Evolutionary conservation across 2,329 filamentous ascomycete species (phyloP), one percentile per base, ranked within the genome.

Genomic region (Triangularia verruculosa): DNA sequence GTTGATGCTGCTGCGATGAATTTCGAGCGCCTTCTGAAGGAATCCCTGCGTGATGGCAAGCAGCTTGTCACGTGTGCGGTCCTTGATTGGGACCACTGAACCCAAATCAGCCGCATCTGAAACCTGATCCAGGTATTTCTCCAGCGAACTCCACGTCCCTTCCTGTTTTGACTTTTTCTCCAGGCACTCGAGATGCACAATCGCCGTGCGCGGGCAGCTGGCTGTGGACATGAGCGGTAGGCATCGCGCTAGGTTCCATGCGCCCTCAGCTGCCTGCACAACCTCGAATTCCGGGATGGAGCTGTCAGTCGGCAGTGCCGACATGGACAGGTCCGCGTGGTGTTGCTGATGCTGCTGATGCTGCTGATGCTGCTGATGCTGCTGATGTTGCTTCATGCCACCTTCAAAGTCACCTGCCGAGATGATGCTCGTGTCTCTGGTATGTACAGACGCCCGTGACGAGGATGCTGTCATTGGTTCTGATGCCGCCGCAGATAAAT

Each of bases 1-100:
- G 52, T 77, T 78, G 60, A 78, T 71, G 25, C 82, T 80, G 24
- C 85, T 80, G 55, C 83, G 82, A 73, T 90, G 88, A 52, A 88
- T 89, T 13, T 89, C 86, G 2, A 90, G 80, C 1, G 89, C 89
- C 70, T 89, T 90, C 74, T 89, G 86, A 8, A 91, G 77, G 72
- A 90, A 90, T 51, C 81, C 85, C 72, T 90, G 88, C 0, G 87
- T 89, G 66, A 90, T 89, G 57, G 87, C 88, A n/a, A 90, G 81
- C 70, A 91, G 83, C 72, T 86, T 87, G 72, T 91, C 89, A 30
- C 88, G 81, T 2, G 87, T 87, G 53, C 81, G 73, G 3, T 77
- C 70, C 2, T 73, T 78, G 58, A 84, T 74, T 3, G 81, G 78
- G 4, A 81, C 75, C 2, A 84, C 80, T 2, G 76, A 76, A 3